Evolutionary conservation across 306 rosid genomes (phyloP), one percentile per base, ranked within the genome.

Genomic region (Fagus sylvatica): DNA sequence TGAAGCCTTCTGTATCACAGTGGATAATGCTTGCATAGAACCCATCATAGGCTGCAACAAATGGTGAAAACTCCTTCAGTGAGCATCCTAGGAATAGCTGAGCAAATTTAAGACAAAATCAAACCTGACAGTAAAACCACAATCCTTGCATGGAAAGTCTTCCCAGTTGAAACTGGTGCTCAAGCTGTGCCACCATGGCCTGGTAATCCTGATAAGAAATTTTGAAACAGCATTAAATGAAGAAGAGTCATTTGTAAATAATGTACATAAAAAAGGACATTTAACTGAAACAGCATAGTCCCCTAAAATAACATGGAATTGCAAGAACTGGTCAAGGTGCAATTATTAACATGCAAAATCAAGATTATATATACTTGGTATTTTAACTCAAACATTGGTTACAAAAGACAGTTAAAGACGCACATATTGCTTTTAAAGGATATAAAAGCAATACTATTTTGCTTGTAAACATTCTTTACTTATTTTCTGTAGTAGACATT

Each of bases 111-210:
- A 69, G 71, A 80, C 73, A 78, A 77, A 78, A 72, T 85, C 73
- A 75, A 40, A 92, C 98, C 93, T 94, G 98, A 82, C 98, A 94
- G 81, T 92, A 94, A 87, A 92, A 92, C 98, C 98, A 94, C 89
- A 94, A 86, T 77, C 98, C 98, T 83, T 94, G 98, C 69, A 92
- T 89, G 71, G 98, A 92, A 74, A 94, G 97, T 82, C 95, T 94
- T 79, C 97, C 90, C 17, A 92, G 92, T 59, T 90, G 93, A 81
- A 94, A 94, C 79, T 94, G 98, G 84, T 94, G 98, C 81, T 94
- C 98, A 19, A 94, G 95, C 75, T 94, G 98, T 59, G 98, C 97
- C 84, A 94, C 97, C 97, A 94, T 87, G 78, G 97, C 92, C 82
- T 90, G 95, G 85, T 94, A 94, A 89, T 94, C 98, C 98, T 92